Evolutionary conservation across 495 filamentous ascomycete species (phyloP).

Genomic region (Aspergillus bridgeri): DNA sequence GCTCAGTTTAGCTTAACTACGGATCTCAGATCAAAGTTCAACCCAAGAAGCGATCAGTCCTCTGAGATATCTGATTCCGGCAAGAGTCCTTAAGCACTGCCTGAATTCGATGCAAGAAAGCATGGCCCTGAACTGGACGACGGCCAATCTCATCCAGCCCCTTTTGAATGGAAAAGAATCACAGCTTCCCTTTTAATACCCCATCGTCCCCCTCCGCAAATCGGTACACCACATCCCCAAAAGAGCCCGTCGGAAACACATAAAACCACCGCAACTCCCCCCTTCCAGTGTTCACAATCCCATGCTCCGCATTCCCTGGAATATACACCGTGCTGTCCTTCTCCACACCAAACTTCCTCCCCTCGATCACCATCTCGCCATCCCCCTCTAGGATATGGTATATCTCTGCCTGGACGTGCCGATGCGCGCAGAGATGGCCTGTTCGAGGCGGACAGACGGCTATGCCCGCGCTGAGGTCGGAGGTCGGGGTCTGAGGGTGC

Average conservation of each 20-base stretch:
- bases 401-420: slow-evolving; percentile 36
- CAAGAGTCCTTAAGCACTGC: no score
- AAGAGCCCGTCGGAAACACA: slow-evolving; percentile 31
- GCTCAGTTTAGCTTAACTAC: no score
- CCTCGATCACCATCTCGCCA: slow-evolving; percentile 29
- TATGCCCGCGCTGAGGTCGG: slow-evolving; percentile 31
- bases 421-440: slow-evolving; percentile 31
- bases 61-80: no score
- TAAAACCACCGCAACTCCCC: slow-evolving; percentile 33
- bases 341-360: slow-evolving; percentile 13
- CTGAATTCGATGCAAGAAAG: no score
- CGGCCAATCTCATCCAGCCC: no score
- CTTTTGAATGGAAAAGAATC: no score
- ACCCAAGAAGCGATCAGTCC: no score
- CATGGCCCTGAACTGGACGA: no score
- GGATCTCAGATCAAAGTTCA: no score
- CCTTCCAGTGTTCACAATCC: slow-evolving; percentile 24
- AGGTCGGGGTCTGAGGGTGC: slow-evolving; percentile 21
- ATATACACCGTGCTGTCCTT: slow-evolving; percentile 32
- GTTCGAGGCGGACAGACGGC: slow-evolving; percentile 23
- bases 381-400: slow-evolving; percentile 34
- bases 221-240: slow-evolving; percentile 35
- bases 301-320: slow-evolving; percentile 35
- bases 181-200: not conserved
- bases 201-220: slow-evolving; percentile 15